Percentiles rank a stretch among this genome's conserved stretches.
Evolutionary conservation across 805 yeast genomes (phyloP).

Genomic region (Suhomyces emberorum): DNA sequence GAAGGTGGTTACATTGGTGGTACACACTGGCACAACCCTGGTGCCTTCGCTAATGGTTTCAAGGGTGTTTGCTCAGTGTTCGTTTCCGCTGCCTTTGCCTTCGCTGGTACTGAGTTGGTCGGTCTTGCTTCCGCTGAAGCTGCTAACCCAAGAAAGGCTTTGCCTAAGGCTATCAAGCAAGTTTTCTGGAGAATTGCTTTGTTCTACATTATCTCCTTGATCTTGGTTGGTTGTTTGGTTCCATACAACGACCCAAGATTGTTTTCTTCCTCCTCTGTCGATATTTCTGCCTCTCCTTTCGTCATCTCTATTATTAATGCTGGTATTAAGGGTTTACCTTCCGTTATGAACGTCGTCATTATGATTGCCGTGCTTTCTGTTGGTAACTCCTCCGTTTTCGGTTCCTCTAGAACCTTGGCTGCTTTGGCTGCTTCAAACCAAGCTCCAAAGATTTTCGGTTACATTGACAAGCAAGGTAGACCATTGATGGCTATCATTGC

Average conservation of each 20-base stretch:
- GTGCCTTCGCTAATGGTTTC: slow-evolving; percentile 63
- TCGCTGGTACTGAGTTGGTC: slow-evolving; percentile 70
- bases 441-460: slow-evolving; percentile 59
- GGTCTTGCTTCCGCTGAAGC: slow-evolving; percentile 80
- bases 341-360: slow-evolving; percentile 68
- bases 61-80: slow-evolving; percentile 73
- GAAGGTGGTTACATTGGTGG: slow-evolving; percentile 54
- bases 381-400: slow-evolving; percentile 70
- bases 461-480: slow-evolving; percentile 75
- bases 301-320: slow-evolving; percentile 70
- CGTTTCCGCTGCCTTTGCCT: slow-evolving; percentile 75
- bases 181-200: slow-evolving; percentile 78
- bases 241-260: slow-evolving; percentile 56
- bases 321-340: slow-evolving; percentile 63
- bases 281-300: slow-evolving; percentile 69
- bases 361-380: slow-evolving; percentile 67
- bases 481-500: slow-evolving; percentile 65
- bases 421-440: slow-evolving; percentile 64
- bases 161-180: slow-evolving; percentile 76
- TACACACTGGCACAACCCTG: slow-evolving; percentile 60
- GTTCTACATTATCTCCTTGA: slow-evolving; percentile 60
- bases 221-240: slow-evolving; percentile 64
- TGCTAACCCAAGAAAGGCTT: slow-evolving; percentile 58
- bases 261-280: slow-evolving; percentile 47
- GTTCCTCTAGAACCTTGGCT: slow-evolving; percentile 65